Percentiles rank a stretch among this genome's conserved stretches.
Evolutionary conservation across 2,329 filamentous ascomycete species (phyloP).

Genomic region (Chaetomium olivaceum): DNA sequence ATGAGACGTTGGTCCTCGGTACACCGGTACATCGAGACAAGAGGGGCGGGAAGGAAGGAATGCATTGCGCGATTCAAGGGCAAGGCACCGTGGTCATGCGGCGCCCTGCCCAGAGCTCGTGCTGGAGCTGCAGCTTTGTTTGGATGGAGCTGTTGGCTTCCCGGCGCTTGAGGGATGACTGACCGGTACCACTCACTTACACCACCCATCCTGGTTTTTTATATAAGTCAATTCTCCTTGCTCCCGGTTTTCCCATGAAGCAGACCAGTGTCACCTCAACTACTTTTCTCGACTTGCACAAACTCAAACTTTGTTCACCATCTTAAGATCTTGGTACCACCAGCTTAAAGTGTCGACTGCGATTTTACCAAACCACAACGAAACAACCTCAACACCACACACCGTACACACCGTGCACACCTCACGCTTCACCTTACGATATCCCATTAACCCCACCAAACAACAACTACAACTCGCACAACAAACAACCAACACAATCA

Average conservation of each 20-base stretch:
- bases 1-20: not conserved
- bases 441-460: slow-evolving; percentile 10
- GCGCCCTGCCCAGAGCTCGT: slow-evolving; percentile 19
- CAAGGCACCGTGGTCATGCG: slow-evolving; percentile 23
- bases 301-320: not conserved
- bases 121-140: slow-evolving; percentile 20
- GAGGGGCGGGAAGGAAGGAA: not conserved
- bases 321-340: not conserved
- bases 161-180: slow-evolving; percentile 7
- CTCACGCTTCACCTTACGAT: not conserved
- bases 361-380: not conserved
- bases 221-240: slow-evolving; percentile 19
- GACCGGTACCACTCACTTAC: slow-evolving; percentile 21
- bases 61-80: slow-evolving; percentile 16
- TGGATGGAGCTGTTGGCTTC: slow-evolving; percentile 16
- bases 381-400: not conserved
- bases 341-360: not conserved
- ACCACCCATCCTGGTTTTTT: slow-evolving; percentile 22
- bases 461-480: no score
- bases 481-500: slow-evolving; percentile 17
- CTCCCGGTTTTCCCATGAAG: not conserved
- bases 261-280: not conserved
- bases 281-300: not conserved
- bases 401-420: not conserved
- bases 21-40: not conserved